phyloP scores from a whole-genome alignment of 2,329 filamentous ascomycete genomes.

The Beauveria varroae region DNA sequence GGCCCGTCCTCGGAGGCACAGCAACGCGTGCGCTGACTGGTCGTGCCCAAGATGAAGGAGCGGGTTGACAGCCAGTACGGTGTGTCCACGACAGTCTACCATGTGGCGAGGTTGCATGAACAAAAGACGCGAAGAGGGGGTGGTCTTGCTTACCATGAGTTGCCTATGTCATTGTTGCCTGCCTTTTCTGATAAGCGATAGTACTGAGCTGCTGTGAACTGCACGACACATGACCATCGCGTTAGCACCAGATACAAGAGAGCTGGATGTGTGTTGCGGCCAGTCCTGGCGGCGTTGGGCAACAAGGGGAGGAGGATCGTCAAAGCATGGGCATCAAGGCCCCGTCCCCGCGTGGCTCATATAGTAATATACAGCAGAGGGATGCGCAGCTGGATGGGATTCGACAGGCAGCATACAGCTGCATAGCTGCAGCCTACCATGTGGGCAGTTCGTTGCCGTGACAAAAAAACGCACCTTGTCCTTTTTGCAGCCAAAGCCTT shows the following conservation, averaged over 20 bases:
- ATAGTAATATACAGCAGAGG: not conserved
- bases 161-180: slow-evolving; percentile 84
- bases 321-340: not conserved
- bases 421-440: not conserved
- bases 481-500: slow-evolving; percentile 96
- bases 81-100: not conserved
- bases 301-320: not conserved
- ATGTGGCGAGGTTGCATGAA: not conserved
- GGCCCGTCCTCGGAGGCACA: not conserved
- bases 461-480: slow-evolving; percentile 76
- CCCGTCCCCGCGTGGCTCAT: not conserved
- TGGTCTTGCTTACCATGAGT: slow-evolving; percentile 68
- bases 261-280: not conserved
- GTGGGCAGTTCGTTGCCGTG: not conserved
- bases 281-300: not conserved
- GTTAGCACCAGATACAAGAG: not conserved
- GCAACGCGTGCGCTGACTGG: not conserved
- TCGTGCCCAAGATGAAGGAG: no score
- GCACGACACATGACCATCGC: slow-evolving; percentile 15
- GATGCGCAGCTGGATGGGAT: no score
- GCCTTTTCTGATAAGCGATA: slow-evolving; percentile 84
- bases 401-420: no score
- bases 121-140: not conserved
- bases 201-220: slow-evolving; percentile 81
- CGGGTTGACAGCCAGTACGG: not conserved